These are phyloP conservation scores for Geotrichum siamense DNA, from an alignment of 1,139 yeast species.

Conservation along the genomic window DNA sequence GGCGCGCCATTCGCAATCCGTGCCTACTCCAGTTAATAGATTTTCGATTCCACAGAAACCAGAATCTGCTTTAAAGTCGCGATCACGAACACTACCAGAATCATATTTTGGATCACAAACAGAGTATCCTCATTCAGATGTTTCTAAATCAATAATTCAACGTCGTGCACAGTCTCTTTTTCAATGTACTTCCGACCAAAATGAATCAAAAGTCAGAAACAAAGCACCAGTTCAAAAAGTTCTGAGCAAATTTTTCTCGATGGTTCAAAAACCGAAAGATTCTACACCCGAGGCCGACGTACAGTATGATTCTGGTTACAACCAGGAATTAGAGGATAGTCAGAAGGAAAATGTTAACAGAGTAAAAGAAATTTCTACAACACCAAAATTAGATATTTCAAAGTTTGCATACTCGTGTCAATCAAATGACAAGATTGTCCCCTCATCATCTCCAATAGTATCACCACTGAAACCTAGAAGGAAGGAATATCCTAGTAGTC, in stretches of 20 bases:
- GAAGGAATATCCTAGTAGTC: too few species aligned
- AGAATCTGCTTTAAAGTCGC: not conserved
- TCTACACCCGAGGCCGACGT: too few species aligned
- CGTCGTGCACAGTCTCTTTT: too few species aligned
- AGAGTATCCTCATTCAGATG: too few species aligned
- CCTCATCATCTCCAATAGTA: not conserved
- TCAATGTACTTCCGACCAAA: too few species aligned
- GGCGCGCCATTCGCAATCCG: conserved; percentile 9
- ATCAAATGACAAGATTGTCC: not conserved
- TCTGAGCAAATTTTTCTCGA: conserved; percentile 12
- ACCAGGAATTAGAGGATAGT: not conserved
- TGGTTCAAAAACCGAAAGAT: too few species aligned
- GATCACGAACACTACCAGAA: not conserved
- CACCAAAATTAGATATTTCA: not conserved
- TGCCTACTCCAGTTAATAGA: conserved; percentile 3
- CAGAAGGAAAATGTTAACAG: not conserved
- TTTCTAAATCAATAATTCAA: conserved; percentile 5
- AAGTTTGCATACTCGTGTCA: not conserved
- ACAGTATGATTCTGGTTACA: too few species aligned
- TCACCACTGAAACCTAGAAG: not conserved
- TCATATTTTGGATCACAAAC: conserved; percentile 1
- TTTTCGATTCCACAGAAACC: conserved; percentile 1
- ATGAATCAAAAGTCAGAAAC: too few species aligned
- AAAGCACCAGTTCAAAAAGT: too few species aligned
- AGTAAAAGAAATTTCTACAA: not conserved